Percentiles rank a stretch among this genome's conserved stretches.
Evolutionary conservation across 2,329 filamentous ascomycete genomes (phyloP).

Genomic region (Penicillium crustosum): DNA sequence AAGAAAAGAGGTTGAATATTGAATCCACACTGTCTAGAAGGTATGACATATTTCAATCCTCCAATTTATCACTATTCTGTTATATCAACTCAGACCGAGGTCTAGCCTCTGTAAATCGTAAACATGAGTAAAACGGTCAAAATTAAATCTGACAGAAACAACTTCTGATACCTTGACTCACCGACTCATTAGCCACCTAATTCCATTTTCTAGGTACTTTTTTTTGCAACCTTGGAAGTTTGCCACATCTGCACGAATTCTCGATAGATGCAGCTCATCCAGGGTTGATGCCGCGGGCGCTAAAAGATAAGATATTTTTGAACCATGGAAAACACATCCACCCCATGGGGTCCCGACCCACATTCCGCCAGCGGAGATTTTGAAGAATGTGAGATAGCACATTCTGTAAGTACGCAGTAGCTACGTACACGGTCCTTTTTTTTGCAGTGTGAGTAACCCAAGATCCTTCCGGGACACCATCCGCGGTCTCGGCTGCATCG

Average conservation of each 20-base stretch:
- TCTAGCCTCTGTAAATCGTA: background rate
- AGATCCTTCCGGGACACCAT: constrained; percentile 1
- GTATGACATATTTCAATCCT: background rate
- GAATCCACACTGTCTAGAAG: background rate
- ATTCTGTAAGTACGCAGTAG: background rate
- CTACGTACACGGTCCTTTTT: background rate
- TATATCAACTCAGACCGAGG: constrained; percentile 1
- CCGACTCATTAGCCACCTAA: constrained; percentile 1
- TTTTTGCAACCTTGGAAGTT: background rate
- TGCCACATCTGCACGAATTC: background rate
- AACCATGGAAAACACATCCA: constrained; percentile 1
- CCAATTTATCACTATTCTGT: background rate
- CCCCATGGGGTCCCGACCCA: constrained; percentile 12
- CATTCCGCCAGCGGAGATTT: constrained; percentile 3
- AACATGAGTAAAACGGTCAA: background rate
- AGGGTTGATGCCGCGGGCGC: background rate
- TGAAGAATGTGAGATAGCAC: constrained; percentile 9
- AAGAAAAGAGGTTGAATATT: background rate
- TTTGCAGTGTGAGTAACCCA: constrained; percentile 18
- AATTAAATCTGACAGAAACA: background rate
- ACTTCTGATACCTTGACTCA: background rate
- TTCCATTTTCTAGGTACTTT: background rate
- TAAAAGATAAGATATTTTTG: background rate
- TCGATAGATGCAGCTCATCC: background rate
- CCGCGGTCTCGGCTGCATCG: constrained; percentile 8